Conservation (phyloP, 2,329 filamentous ascomycete genomes). For the Rosellinia necatrix region DNA sequence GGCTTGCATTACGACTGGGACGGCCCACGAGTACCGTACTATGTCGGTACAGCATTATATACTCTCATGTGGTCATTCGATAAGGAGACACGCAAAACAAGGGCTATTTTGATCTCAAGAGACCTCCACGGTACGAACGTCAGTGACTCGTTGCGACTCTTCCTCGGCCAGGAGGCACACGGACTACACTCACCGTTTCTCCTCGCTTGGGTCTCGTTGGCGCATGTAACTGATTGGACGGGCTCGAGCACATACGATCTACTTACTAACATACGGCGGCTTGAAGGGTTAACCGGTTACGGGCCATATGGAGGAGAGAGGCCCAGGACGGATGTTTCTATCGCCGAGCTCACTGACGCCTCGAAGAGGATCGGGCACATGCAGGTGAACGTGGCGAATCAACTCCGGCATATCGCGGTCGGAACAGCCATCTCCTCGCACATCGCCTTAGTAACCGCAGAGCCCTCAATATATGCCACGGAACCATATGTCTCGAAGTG, state of each 20-base stretch:
- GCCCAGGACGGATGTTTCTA: neutral
- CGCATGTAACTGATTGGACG: slow-evolving; percentile 22
- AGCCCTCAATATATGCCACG: slow-evolving; percentile 13
- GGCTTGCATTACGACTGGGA: slow-evolving; percentile 21
- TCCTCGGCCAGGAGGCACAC: slow-evolving; percentile 6
- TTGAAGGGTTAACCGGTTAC: slow-evolving; percentile 19
- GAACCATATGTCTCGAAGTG: slow-evolving; percentile 1
- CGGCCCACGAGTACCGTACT: slow-evolving; percentile 14
- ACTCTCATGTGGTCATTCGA: slow-evolving; percentile 26
- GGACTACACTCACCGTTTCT: slow-evolving; percentile 19
- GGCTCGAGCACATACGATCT: slow-evolving; percentile 23
- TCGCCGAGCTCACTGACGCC: slow-evolving; percentile 12
- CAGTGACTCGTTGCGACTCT: slow-evolving; percentile 10
- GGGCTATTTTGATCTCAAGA: slow-evolving; percentile 13
- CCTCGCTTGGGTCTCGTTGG: slow-evolving; percentile 19
- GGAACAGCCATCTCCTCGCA: slow-evolving; percentile 11
- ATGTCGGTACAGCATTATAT: slow-evolving; percentile 23
- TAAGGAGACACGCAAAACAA: slow-evolving; percentile 12
- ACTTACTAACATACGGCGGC: slow-evolving; percentile 17
- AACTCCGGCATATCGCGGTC: slow-evolving; percentile 19
- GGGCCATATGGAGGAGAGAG: slow-evolving; percentile 15
- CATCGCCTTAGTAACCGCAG: neutral
- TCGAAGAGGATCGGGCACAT: slow-evolving; percentile 20
- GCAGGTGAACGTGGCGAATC: slow-evolving; percentile 22
- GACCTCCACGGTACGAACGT: slow-evolving; percentile 13